phyloP scores from a whole-genome alignment of 2,329 filamentous ascomycete species.

The Verticillium zaregamsianum region DNA sequence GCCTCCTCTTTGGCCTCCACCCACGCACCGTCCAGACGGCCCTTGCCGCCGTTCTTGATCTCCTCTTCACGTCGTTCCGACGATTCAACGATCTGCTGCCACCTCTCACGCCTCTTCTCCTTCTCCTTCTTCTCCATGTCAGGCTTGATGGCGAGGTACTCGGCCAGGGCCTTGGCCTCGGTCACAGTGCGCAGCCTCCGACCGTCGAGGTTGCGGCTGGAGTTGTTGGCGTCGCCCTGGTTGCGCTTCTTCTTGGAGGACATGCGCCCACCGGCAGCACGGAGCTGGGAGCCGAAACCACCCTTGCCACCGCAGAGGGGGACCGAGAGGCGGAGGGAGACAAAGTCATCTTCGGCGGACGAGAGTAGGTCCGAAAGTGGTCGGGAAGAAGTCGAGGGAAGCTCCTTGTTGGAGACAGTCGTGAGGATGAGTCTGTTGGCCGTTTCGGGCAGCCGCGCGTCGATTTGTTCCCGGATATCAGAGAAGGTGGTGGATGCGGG shows the following conservation, averaged over 20 bases:
- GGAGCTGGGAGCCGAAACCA: slow-evolving; percentile 94
- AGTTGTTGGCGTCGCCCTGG: slow-evolving; percentile 79
- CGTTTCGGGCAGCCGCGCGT: slow-evolving; percentile 55
- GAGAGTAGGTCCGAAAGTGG: slow-evolving; percentile 61
- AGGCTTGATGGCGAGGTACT: slow-evolving; percentile 92
- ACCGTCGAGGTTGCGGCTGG: slow-evolving; percentile 89
- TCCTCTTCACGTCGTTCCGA: slow-evolving; percentile 82
- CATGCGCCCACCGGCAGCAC: slow-evolving; percentile 97
- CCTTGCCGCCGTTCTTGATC: slow-evolving; percentile 67
- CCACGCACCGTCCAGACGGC: slow-evolving; percentile 83
- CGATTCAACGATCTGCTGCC: slow-evolving; percentile 83
- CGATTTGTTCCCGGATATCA: slow-evolving; percentile 61
- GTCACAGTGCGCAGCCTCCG: slow-evolving; percentile 85
- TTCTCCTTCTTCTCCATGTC: slow-evolving; percentile 96
- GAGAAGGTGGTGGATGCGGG: slow-evolving; percentile 59
- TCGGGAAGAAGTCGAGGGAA: slow-evolving; percentile 48
- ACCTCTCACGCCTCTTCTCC: slow-evolving; percentile 76
- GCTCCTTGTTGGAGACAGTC: slow-evolving; percentile 71
- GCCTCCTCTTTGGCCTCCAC: slow-evolving; percentile 92
- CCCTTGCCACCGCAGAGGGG: slow-evolving; percentile 91
- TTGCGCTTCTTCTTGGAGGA: slow-evolving; percentile 87
- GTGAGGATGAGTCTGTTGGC: slow-evolving; percentile 69
- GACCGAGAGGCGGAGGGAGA: slow-evolving; percentile 76
- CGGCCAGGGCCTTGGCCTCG: slow-evolving; percentile 90
- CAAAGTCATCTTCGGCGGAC: slow-evolving; percentile 57